Conservation (phyloP, 192 early-diverging fungal genomes). For the Umbelopsis sp. region DNA sequence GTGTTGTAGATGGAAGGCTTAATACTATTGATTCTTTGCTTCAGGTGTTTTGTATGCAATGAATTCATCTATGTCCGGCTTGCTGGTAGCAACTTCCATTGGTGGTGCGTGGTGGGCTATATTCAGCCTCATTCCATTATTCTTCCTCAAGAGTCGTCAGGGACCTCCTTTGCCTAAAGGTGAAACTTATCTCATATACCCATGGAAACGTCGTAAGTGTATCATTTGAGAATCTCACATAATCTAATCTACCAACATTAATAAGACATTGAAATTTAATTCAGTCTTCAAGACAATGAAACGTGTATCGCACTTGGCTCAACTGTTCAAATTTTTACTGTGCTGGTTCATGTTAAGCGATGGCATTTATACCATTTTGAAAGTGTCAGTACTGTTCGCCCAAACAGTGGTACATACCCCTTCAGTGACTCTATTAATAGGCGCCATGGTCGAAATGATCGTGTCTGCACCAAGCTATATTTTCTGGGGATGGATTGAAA, state of each 20-base stretch:
- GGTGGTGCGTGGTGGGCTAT: conserved; percentile 52
- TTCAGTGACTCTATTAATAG: not conserved
- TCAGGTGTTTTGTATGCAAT: conserved; percentile 2
- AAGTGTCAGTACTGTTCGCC: conserved; percentile 58
- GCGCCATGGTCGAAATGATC: not conserved
- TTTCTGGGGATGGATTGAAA: not conserved
- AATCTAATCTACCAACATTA: not conserved
- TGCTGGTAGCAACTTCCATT: conserved; percentile 38
- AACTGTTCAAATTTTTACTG: conserved; percentile 61
- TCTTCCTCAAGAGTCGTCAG: conserved; percentile 41
- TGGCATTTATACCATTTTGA: conserved; percentile 52
- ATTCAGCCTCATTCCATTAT: conserved; percentile 39
- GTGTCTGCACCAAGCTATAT: not conserved
- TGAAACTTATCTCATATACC: conserved; percentile 44
- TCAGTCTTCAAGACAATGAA: conserved; percentile 36
- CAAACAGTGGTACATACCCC: conserved; percentile 45
- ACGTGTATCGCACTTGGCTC: conserved; percentile 40
- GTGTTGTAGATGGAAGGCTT: not conserved
- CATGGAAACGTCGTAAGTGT: conserved; percentile 42
- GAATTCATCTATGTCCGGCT: conserved; percentile 1
- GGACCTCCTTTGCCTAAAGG: conserved; percentile 45
- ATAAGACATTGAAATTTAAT: not conserved
- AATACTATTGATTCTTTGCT: not conserved
- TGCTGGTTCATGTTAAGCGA: conserved; percentile 71
- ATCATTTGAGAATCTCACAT: not conserved